Base-by-base conservation (phyloP, 1,284 basidiomycete genomes). In the Moesziomyces sp. region DNA sequence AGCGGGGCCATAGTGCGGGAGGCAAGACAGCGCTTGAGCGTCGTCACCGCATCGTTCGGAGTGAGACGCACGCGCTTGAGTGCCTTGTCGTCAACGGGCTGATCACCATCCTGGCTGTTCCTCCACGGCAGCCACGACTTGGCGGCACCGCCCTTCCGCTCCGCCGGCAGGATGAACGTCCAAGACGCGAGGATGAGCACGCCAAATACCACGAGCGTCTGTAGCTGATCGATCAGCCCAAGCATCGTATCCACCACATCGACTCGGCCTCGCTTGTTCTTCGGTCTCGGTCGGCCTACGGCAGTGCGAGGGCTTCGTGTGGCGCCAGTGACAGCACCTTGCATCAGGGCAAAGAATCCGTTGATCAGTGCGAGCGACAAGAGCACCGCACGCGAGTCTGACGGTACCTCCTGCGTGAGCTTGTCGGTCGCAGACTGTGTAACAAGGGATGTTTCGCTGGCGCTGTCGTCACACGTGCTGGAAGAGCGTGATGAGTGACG, bases 181-280 rank as follows among this genome's bases (percentile, higher is more conserved):
- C 64, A 67, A 1, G 64, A 67, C 10, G 64, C 64, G 11, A 67
- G 43, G n/a, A 67, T 51, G 5, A 67, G 53, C 46, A 67, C 44
- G 3, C 49, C 64, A 23, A 67, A 67, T 8, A 67, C 50, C n/a
- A 67, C n/a, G 43, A 67, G 18, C 13, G 64, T 60, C 28, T 67
- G 64, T 10, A 67, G 51, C 43, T 53, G 56, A 50, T 67, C 64
- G 13, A 67, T 54, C 46, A 67, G 40, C 30, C 52, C 47, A 10
- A 67, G 45, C 23, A 67, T 28, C 3, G 64, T 28, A 18, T 61
- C 54, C 10, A 53, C 46, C 30, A 67, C 16, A 16, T 67, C 53
- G 38, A 48, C 40, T 18, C 53, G 24, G 10, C 44, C 42, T 4
- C 24, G 44, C 58, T 53, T 51, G 30, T 26, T 21, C 24, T 35